Base-by-base conservation (phyloP, 2,329 filamentous ascomycete genomes). In the Pyricularia pennisetigena region DNA sequence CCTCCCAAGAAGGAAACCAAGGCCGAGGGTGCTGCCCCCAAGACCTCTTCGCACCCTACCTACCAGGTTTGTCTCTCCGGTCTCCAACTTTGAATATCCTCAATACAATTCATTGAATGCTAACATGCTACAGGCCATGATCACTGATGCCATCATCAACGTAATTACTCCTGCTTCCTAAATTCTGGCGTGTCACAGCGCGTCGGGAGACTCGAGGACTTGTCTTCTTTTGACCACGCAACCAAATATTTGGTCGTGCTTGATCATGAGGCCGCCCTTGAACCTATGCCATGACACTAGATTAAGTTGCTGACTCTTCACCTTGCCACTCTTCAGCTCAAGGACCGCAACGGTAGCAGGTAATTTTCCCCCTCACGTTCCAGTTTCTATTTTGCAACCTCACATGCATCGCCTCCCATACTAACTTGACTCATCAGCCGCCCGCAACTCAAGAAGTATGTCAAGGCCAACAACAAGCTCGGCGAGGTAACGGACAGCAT, bases 311-410 rank as follows among this genome's bases (percentile, higher is more conserved):
- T 85, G 75, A 85, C 78, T 69, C 70, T 73, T 75, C 70, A 71
- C 72, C 70, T 76, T 71, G 71, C 69, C 69, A 69, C 69, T 67
- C 28, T 74, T 74, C 72, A 88, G 85, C 85, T 88, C 73, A 88
- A 88, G 79, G 85, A 87, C 71, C 83, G 85, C 75, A 87, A 87
- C 74, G 85, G 85, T 70, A 87, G 85, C 26, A 86, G 80, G 80
- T 82, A 75, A 68, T 49, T 32, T 62, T 24, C 59, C 30, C 64
- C 65, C 57, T 70, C 12, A 26, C 65, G 66, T 67, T 9, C 66
- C n/a, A n/a, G n/a, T n/a, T 66, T 72, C 70, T 70, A 65, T 28
- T 65, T 65, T 68, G 68, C 70, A 66, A 69, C 32, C 32, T 35
- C 32, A 35, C 4, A 35, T 35, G 6, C 1, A 9, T 30, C 29